A percentile compares a stretch with the other conserved stretches of the same genome.
Conservation (phyloP, 2,329 filamentous ascomycete genomes). For the Metarhizium album region DNA sequence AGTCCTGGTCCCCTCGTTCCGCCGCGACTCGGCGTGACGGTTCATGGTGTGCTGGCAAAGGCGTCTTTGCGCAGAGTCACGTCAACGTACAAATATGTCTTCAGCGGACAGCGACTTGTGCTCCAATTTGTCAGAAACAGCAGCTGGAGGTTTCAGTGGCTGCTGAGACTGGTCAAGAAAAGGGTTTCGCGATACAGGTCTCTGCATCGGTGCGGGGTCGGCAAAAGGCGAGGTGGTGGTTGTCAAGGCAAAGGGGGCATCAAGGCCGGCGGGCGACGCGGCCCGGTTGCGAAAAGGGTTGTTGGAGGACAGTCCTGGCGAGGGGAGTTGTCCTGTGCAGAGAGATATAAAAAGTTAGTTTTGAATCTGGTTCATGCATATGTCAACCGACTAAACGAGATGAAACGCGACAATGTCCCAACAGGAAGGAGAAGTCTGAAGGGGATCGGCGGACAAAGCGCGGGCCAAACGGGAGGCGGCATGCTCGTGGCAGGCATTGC, state of each 20-base stretch:
- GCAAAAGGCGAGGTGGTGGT: slow-evolving; percentile 47
- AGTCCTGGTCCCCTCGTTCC: neutral
- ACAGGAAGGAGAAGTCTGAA: slow-evolving; percentile 1
- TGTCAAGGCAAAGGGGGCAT: slow-evolving; percentile 22
- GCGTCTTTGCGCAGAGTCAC: neutral
- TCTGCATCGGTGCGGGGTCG: slow-evolving; percentile 36
- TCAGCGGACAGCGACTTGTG: slow-evolving; percentile 44
- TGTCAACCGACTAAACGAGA: slow-evolving; percentile 3
- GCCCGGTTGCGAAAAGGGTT: slow-evolving; percentile 72
- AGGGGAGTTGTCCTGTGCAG: slow-evolving; percentile 11
- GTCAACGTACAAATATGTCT: slow-evolving; percentile 63
- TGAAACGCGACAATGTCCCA: slow-evolving; percentile 15
- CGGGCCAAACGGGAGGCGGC: neutral
- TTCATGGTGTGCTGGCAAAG: slow-evolving; percentile 1
- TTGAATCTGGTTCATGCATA: neutral
- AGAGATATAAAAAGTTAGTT: slow-evolving; percentile 5
- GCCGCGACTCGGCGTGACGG: slow-evolving; percentile 2
- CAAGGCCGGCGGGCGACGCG: slow-evolving; percentile 41
- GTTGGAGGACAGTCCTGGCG: slow-evolving; percentile 56
- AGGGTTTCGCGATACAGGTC: slow-evolving; percentile 62
- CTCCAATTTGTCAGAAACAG: slow-evolving; percentile 39
- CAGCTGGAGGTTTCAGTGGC: slow-evolving; percentile 31
- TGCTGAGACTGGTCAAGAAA: slow-evolving; percentile 52
- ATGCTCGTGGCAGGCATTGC: neutral
- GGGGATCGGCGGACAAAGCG: slow-evolving; percentile 5